phyloP scores from a whole-genome alignment of 2,329 filamentous ascomycete genomes.

The Stachybotrys chartarum region DNA sequence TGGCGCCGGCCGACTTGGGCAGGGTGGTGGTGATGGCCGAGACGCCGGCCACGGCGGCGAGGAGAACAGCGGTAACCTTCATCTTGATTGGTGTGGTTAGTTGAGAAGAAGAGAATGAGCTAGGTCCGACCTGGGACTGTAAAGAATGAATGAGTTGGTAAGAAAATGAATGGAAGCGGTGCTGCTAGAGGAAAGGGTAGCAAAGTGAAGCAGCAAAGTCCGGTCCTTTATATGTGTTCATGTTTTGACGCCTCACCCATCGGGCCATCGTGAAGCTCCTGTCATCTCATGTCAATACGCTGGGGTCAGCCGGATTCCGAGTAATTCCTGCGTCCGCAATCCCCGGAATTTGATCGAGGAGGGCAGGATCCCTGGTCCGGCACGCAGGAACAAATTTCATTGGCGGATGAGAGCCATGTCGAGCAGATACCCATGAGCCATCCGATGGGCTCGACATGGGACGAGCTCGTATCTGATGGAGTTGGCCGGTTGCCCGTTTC shows the following conservation, averaged over 20 bases:
- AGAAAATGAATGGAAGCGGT: neutral
- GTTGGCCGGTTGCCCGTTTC: too few species aligned
- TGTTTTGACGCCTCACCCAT: neutral
- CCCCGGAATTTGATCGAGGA: too few species aligned
- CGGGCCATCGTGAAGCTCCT: too few species aligned
- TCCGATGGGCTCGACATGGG: too few species aligned
- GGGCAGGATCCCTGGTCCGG: too few species aligned
- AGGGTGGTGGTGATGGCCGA: constrained; percentile 1
- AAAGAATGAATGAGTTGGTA: neutral
- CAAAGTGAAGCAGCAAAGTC: neutral
- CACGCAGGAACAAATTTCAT: too few species aligned
- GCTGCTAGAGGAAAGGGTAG: neutral
- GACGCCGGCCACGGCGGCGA: neutral
- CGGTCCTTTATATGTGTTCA: neutral
- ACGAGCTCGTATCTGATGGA: too few species aligned
- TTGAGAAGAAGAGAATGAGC: neutral
- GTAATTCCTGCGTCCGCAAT: too few species aligned
- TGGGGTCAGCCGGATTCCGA: too few species aligned
- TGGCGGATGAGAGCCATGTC: too few species aligned
- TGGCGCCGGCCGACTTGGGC: neutral
- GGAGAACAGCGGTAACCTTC: neutral
- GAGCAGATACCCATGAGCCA: too few species aligned
- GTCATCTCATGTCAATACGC: too few species aligned
- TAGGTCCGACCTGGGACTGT: neutral
- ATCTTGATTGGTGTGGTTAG: neutral